Conservation (phyloP, 2,329 filamentous ascomycete genomes). For the Phyllosticta citribraziliensis region DNA sequence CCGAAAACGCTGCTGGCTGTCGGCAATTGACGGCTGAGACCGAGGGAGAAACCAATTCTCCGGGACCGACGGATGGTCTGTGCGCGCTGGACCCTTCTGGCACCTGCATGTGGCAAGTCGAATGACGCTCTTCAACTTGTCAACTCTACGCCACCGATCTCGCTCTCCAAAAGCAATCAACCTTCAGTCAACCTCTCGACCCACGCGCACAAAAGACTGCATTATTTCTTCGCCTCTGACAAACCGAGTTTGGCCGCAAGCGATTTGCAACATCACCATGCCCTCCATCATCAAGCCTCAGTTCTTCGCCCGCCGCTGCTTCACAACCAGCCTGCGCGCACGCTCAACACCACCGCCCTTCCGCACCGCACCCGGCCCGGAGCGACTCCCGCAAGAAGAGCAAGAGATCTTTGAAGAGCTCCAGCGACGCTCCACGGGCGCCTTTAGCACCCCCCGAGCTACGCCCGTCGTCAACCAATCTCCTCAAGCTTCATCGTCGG, state of each 20-base stretch:
- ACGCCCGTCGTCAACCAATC: constrained; percentile 26
- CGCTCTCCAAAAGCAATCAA: neutral
- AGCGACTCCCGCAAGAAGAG: constrained; percentile 76
- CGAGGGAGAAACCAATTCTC: constrained; percentile 8
- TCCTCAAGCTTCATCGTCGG: constrained; percentile 21
- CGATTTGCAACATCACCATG: neutral
- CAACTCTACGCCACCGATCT: constrained; percentile 2
- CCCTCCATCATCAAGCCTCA: constrained; percentile 1
- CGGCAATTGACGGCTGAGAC: neutral
- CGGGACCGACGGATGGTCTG: neutral
- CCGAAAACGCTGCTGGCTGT: neutral
- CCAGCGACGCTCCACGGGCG: constrained; percentile 67
- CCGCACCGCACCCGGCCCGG: constrained; percentile 56
- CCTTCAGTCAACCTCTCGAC: neutral
- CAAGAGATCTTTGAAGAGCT: constrained; percentile 87
- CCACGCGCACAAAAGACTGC: neutral
- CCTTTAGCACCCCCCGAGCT: constrained; percentile 56
- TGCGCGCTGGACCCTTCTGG: neutral
- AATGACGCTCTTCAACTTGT: neutral
- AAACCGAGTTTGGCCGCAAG: neutral
- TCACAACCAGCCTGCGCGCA: constrained; percentile 3
- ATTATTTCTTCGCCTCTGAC: neutral
- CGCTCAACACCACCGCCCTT: constrained; percentile 13
- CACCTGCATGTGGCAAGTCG: neutral
- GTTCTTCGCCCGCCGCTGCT: neutral